phyloP scores from a whole-genome alignment of 371 early-diverging fungal genomes.

The Syncephalastrum racemosum region DNA sequence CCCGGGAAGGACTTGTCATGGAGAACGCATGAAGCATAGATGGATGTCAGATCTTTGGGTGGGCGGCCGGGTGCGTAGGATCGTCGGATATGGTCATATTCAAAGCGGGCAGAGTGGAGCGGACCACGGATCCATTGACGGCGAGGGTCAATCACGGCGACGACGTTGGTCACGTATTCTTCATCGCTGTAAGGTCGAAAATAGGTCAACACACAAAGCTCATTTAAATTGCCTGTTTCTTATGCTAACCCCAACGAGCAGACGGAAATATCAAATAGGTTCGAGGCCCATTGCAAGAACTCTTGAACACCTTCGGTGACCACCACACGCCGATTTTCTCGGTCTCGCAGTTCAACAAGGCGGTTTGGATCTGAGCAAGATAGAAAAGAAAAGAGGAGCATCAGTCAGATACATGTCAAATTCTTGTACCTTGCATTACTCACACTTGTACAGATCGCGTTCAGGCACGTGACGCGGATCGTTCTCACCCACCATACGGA shows the following conservation, averaged over 20 bases:
- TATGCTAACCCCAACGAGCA: slow-evolving; percentile 71
- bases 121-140: slow-evolving; percentile 63
- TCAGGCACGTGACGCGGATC: slow-evolving; percentile 70
- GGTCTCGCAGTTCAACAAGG: slow-evolving; percentile 62
- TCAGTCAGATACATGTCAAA: not conserved
- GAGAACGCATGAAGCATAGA: slow-evolving; percentile 66
- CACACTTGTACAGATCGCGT: slow-evolving; percentile 41
- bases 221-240: not conserved
- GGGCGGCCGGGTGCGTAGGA: slow-evolving; percentile 54
- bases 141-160: slow-evolving; percentile 66
- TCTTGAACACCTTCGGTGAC: slow-evolving; percentile 71
- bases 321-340: slow-evolving; percentile 55
- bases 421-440: slow-evolving; percentile 7
- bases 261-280: slow-evolving; percentile 70
- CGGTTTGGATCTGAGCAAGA: slow-evolving; percentile 56
- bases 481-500: slow-evolving; percentile 70
- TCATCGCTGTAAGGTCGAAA: slow-evolving; percentile 42
- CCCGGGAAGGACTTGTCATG: slow-evolving; percentile 46
- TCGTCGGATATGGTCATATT: slow-evolving; percentile 63
- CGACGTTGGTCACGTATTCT: slow-evolving; percentile 74
- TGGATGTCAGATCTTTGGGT: slow-evolving; percentile 70
- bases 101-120: slow-evolving; percentile 72
- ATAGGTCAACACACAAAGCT: not conserved
- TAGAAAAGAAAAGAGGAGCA: slow-evolving; percentile 1
- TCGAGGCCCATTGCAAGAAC: slow-evolving; percentile 76